Base-by-base conservation (phyloP, 768 basidiomycete species). In the Hemileccinum impolitum region DNA sequence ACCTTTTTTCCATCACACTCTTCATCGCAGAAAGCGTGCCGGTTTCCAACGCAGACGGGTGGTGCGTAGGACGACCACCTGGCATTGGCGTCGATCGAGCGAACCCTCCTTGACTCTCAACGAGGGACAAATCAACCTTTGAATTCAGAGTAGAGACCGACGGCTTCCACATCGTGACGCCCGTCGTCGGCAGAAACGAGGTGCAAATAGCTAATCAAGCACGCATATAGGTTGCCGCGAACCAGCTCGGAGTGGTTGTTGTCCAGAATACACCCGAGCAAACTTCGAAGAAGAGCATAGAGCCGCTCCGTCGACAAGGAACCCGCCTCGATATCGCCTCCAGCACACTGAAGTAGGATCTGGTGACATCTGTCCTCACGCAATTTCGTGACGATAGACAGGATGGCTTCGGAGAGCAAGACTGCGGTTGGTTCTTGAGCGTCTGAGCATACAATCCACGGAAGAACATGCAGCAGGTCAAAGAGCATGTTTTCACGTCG, bases 211-310 rank as follows among this genome's bases (percentile, higher is more conserved):
- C 95, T 95, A 70, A 91, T 82, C 49, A 97, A 72, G 5, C 90
- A 75, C 4, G 92, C 91, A 65, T 95, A 98, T n/a, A 97, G 74
- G 63, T 98, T 97, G 8, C 95, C 95, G 21, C 94, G 85, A 15
- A 94, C 87, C 43, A 90, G 75, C 62, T 95, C 92, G 23, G 87
- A 79, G 12, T 82, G 85, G 51, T 86, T 89, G 51, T 79, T 85
- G 52, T 87, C 83, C 49, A 86, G 60, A 47, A 94, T 78, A 41
- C 84, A 86, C 45, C 90, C 83, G 46, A 96, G 65, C 25, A 92
- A 73, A 54, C 75, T 81, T 38, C 84, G 81, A 11, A 97, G 75
- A 38, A 95, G 80, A 2, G 79, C 70, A 53, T 81, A 82, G 12
- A 97, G 70, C 31, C 91, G 77, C 58, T 96, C 94, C 0, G 84